Percentiles rank a stretch among this genome's conserved stretches.
Evolutionary conservation across 179 eudicot genomes (phyloP).

Genomic region (Beta macrorhiza): DNA sequence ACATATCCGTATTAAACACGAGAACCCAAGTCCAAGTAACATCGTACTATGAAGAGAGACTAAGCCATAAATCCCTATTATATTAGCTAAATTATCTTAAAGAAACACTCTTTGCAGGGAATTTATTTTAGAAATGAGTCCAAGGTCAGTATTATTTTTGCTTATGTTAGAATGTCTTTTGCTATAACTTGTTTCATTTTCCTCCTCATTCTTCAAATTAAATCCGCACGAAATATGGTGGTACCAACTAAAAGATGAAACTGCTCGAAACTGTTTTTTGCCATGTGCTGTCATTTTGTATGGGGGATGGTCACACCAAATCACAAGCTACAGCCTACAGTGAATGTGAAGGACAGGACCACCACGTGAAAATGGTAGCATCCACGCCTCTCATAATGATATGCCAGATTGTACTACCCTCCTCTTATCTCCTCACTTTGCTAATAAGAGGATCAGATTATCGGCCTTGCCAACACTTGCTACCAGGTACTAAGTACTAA

Average conservation of each 20-base stretch:
- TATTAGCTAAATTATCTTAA: neutral
- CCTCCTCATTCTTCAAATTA: too few relatives aligned
- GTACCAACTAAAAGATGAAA: conserved; percentile 22
- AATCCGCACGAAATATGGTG: conserved; percentile 20
- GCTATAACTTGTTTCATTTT: neutral
- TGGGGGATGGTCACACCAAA: conserved; percentile 5
- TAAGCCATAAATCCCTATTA: too few relatives aligned
- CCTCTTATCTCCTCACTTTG: neutral
- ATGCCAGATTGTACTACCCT: neutral
- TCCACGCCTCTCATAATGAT: conserved; percentile 15
- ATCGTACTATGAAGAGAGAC: neutral
- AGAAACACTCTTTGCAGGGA: neutral
- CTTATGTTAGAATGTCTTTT: neutral
- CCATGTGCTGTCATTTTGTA: conserved; percentile 16
- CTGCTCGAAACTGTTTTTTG: conserved; percentile 16
- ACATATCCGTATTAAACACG: too few relatives aligned
- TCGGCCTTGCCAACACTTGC: neutral
- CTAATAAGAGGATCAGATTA: conserved; percentile 16
- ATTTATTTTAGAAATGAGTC: neutral
- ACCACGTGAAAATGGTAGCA: conserved; percentile 26
- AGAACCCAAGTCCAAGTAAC: too few relatives aligned
- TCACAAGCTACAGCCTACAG: conserved; percentile 10
- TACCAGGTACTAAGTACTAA: conserved; percentile 8
- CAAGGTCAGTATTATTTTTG: neutral
- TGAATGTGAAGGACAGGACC: conserved; percentile 26